Evolutionary conservation across 2,329 filamentous ascomycete species (phyloP), one percentile per base, ranked within the genome.

Genomic region (Botrytis pseudocinerea): DNA sequence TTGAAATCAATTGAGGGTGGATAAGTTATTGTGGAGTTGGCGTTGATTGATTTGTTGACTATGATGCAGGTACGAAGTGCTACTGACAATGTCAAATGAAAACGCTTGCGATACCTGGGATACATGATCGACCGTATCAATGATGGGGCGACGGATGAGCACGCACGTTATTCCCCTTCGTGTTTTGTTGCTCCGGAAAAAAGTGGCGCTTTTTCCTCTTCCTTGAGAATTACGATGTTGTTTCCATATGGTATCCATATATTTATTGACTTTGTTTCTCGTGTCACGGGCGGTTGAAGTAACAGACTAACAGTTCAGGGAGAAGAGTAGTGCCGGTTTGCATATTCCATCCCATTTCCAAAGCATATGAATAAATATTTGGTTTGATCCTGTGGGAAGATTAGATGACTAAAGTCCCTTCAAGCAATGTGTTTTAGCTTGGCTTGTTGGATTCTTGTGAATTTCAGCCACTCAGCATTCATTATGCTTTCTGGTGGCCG

Each of bases 301-400:
- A 18, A 28, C 20, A 42, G n/a, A 57, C 51, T 57, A 28, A 18
- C 6, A 28, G 51, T 28, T 14, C n/a, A 57, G n/a, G n/a, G n/a
- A 7, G 25, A 12, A 57, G 51, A 57, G n/a, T 18, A 57, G 40
- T 42, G 22, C 20, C 28, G 18, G 20, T 38, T 14, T 57, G 38
- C 65, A 69, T 69, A 69, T 32, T 57, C 48, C 35, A 57, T 69
- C 65, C 63, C 46, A 68, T 68, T 68, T 68, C 46, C 16, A 68
- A 40, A 54, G 64, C 46, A 44, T 46, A 71, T 3, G 54, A n/a
- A 57, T 20, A 40, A 28, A 57, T 48, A 32, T 20, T 42, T 54
- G 20, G 14, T 8, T 57, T 66, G 70, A 68, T 71, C 70, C 70
- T 71, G 38, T 60, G 61, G 70, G 70, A 71, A 71, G 70, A 71